Base-by-base conservation (phyloP, 176 grass and related monocot genomes). In the Carex kokanica region DNA sequence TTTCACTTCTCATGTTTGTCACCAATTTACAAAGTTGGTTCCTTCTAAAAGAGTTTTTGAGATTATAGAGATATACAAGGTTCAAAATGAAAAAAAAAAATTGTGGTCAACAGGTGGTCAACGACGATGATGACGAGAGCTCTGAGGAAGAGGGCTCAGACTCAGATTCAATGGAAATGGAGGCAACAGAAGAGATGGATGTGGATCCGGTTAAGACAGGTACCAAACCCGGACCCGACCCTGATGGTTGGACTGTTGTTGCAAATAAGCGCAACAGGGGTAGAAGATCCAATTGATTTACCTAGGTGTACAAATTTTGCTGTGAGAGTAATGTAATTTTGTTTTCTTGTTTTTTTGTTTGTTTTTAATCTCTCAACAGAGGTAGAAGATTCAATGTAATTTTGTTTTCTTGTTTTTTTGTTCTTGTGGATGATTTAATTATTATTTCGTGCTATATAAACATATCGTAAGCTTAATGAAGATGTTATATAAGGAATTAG, bases 171-270 rank as follows among this genome's bases (percentile, higher is more conserved):
- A 78, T 92, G 47, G 49, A 25, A 23, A 64, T 18, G 21, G 88
- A 93, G 85, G 65, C 72, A 60, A 55, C 7, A 7, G 61, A 86
- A 64, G 78, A 72, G 15, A 92, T 92, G 94, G 40, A 20, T 11
- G 77, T 83, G 65, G 88, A 92, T 62, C 82, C 75, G 6, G 78
- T 84, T 53, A 88, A 73, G 72, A 75, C 86, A 4, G 27, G 43
- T 31, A 56, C 60, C 24, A 93, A 75, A 69, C 84, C 83, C 67
- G 23, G 51, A 17, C 87, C 89, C 4, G 95, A 94, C 1, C 86
- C 90, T 5, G 92, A 98, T 62, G 95, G 95, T 25, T 98, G 95
- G 94, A 94, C 87, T 10, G 60, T 83, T 27, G 95, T 98, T 68
- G 78, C 90, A 14, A 78, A 92, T 54, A 94, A 66, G 82, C 82